Base-by-base conservation (phyloP, 768 basidiomycete species). In the Rossbeevera mucosa region DNA sequence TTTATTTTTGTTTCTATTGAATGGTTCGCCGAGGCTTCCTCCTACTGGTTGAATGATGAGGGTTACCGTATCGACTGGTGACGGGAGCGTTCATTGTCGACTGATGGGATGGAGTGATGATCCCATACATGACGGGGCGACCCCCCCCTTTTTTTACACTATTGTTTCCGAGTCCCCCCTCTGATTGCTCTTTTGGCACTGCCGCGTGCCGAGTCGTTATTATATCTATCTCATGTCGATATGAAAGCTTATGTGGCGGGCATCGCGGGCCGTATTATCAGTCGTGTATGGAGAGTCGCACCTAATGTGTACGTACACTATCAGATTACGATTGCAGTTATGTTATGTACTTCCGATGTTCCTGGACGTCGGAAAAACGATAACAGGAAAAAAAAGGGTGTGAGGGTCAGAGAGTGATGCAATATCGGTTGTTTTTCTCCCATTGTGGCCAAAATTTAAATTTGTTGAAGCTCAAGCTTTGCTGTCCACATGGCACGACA, bases 261-360 rank as follows among this genome's bases (percentile, higher is more conserved):
- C 45, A 9, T 5, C 21, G 11, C 16, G 51, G 36, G 9, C 36
- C 36, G n/a, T 45, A 61, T 53, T 45, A 61, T 53, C 59, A 61
- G 1, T 45, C 3, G 59, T 59, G 59, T 59, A 59, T 61, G 49
- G 47, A 31, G n/a, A 36, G 18, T 36, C 33, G 33, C 7, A 48
- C 45, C 4, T 30, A 38, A 38, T 18, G 9, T 38, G 18, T 38
- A 38, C 57, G 48, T 40, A 45, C 21, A 33, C 48, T 45, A 41
- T 48, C 24, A 60, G 48, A 60, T 47, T 18, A n/a, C 36, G 36
- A 38, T 18, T 38, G 36, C 36, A 18, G 18, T 38, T 38, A 38
- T 38, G 36, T 42, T 14, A 42, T 7, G 20, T 24, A 21, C 18
- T 38, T 38, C 9, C 36, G 30, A 45, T 43, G 33, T 20, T 31